Percentiles rank a stretch among this genome's conserved stretches.
Conservation (phyloP, 768 basidiomycete genomes). For the Wakefieldia striispora region DNA sequence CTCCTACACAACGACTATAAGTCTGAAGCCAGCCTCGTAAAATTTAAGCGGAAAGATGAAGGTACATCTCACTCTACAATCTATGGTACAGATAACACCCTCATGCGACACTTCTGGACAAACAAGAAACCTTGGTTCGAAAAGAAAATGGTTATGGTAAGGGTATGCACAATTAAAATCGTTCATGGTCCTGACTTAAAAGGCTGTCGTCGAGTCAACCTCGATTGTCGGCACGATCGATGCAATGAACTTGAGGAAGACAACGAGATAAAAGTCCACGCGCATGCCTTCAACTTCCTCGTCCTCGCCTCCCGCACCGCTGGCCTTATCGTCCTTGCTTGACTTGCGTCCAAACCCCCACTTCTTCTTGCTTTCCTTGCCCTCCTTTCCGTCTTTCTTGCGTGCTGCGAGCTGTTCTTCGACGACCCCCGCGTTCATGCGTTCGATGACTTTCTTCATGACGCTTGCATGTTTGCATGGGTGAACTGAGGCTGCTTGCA, state of each 20-base stretch:
- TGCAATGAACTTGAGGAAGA: conserved; percentile 99
- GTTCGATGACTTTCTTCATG: conserved; percentile 99
- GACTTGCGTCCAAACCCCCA: conserved; percentile 81
- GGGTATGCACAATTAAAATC: conserved; percentile 15
- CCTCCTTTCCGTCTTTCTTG: conserved; percentile 45
- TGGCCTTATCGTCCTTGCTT: conserved; percentile 49
- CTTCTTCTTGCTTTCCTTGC: conserved; percentile 70
- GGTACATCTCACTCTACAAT: conserved; percentile 25
- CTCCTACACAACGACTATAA: no score
- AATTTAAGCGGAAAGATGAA: conserved; percentile 17
- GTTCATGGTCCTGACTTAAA: conserved; percentile 34
- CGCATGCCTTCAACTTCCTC: conserved; percentile 88
- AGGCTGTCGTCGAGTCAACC: conserved; percentile 87
- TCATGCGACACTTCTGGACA: not conserved
- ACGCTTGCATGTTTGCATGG: conserved; percentile 98
- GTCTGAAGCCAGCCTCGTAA: not conserved
- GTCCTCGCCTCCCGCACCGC: conserved; percentile 23
- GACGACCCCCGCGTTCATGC: conserved; percentile 89
- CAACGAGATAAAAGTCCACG: conserved; percentile 97
- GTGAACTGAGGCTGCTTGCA: conserved; percentile 91
- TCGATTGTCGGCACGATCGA: conserved; percentile 99
- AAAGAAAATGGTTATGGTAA: not conserved
- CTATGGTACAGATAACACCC: conserved; percentile 18
- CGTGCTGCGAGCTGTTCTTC: conserved; percentile 77
- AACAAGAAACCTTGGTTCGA: not conserved